phyloP scores from a whole-genome alignment of 495 filamentous ascomycete species.

The Cenococcum geophilum region DNA sequence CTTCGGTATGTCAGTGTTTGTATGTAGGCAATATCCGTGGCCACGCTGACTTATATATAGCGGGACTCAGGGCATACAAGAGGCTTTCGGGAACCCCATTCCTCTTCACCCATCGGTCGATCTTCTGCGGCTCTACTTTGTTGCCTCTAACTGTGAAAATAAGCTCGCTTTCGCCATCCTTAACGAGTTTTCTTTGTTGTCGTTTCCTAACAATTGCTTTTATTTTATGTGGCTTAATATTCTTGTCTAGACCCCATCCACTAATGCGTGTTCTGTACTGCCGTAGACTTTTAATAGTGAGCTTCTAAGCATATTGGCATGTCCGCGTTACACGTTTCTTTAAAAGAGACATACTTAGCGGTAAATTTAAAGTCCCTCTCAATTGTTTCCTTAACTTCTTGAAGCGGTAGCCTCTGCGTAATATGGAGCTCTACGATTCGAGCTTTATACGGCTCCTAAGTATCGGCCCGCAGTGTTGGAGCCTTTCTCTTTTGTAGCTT shows the following conservation, averaged over 20 bases:
- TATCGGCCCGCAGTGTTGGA: too few species aligned
- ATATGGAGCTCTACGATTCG: conserved; percentile 28
- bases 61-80: conserved; percentile 12
- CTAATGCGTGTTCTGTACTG: conserved; percentile 33
- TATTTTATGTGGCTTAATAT: conserved; percentile 34
- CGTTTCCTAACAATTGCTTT: conserved; percentile 33
- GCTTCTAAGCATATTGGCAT: conserved; percentile 7
- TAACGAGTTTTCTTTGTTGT: conserved; percentile 24
- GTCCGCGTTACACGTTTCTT: neutral
- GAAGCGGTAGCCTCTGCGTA: conserved; percentile 18
- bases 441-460: too few species aligned
- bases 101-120: conserved; percentile 28
- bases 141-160: conserved; percentile 18
- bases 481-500: too few species aligned
- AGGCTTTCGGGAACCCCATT: conserved; percentile 15
- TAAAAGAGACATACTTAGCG: conserved; percentile 22
- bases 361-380: conserved; percentile 19
- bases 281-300: conserved; percentile 14
- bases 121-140: too few species aligned
- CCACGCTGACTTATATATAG: conserved; percentile 18
- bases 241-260: conserved; percentile 34
- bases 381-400: conserved; percentile 21
- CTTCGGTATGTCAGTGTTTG: conserved; percentile 17
- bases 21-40: neutral
- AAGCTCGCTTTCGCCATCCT: conserved; percentile 14